Conservation (phyloP, 2,329 filamentous ascomycete species). For the Blumeria graminis region DNA sequence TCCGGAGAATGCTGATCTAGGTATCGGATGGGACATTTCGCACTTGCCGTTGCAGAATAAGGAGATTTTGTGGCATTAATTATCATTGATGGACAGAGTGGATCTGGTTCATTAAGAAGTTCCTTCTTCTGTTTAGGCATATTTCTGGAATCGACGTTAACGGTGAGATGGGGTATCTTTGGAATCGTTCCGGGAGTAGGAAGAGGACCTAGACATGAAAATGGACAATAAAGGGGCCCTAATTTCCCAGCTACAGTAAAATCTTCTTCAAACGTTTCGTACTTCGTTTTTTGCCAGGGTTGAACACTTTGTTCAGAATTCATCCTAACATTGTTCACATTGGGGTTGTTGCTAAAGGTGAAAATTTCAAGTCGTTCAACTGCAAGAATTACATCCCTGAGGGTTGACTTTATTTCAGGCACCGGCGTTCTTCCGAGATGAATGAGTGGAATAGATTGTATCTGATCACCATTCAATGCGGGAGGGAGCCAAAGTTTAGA, state of each 20-base stretch:
- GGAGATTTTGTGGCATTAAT: conserved; percentile 26
- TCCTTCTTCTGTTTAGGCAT: conserved; percentile 3
- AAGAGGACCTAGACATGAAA: conserved; percentile 21
- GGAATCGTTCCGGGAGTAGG: neutral
- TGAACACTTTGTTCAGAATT: too few relatives aligned
- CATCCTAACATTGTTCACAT: too few relatives aligned
- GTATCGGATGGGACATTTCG: conserved; percentile 77
- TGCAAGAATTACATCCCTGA: too few relatives aligned
- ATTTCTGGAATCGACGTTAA: too few relatives aligned
- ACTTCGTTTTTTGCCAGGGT: conserved; percentile 27
- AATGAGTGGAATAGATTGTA: conserved; percentile 17
- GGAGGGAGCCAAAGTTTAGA: conserved; percentile 40
- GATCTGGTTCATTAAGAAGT: conserved; percentile 28
- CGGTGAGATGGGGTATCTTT: conserved; percentile 2
- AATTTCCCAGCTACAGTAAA: conserved; percentile 72
- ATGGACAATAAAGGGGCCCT: conserved; percentile 60
- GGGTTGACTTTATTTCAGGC: too few relatives aligned
- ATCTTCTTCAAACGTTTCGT: conserved; percentile 57
- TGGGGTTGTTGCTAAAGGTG: too few relatives aligned
- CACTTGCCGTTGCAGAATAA: conserved; percentile 24
- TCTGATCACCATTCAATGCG: conserved; percentile 5
- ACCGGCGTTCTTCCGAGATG: too few relatives aligned
- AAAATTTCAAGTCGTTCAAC: too few relatives aligned
- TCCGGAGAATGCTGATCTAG: conserved; percentile 80
- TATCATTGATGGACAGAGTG: conserved; percentile 39